Evolutionary conservation across 2,329 filamentous ascomycete genomes (phyloP).

Genomic region (Pseudogymnoascus sp.): DNA sequence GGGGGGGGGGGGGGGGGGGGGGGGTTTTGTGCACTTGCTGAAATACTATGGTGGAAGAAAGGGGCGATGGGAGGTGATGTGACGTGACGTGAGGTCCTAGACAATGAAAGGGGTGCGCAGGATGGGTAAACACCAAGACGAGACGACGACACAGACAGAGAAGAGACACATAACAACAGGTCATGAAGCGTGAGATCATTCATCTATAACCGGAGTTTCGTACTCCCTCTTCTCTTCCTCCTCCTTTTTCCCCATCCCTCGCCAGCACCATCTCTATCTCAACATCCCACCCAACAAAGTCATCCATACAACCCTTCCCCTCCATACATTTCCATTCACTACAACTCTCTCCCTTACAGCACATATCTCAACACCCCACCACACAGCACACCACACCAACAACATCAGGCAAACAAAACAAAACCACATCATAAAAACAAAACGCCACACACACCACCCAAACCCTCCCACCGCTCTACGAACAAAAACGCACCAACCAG

Average conservation of each 20-base stretch:
- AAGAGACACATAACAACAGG: background rate
- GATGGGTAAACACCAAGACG: no score
- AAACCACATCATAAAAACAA: background rate
- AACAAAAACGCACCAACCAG: background rate
- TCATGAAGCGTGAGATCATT: background rate
- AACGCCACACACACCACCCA: conserved; percentile 1
- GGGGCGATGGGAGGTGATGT: background rate
- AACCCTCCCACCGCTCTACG: background rate
- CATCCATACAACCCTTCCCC: background rate
- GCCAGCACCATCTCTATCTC: background rate
- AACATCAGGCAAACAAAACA: background rate
- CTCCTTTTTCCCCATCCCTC: background rate
- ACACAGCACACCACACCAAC: background rate
- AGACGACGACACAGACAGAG: no score
- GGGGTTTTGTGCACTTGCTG: no score
- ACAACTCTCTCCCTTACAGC: background rate
- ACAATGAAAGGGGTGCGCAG: background rate
- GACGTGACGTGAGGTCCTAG: background rate
- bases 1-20: no score
- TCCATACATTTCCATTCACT: background rate
- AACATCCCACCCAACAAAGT: background rate
- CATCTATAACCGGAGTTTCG: background rate
- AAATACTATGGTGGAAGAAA: no score
- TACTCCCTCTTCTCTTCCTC: background rate
- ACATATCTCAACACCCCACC: background rate